A percentile compares a stretch with the other conserved stretches of the same genome.
Evolutionary conservation across 352 stramenopile species (phyloP).

Genomic region (Phytophthora podocarpi): DNA sequence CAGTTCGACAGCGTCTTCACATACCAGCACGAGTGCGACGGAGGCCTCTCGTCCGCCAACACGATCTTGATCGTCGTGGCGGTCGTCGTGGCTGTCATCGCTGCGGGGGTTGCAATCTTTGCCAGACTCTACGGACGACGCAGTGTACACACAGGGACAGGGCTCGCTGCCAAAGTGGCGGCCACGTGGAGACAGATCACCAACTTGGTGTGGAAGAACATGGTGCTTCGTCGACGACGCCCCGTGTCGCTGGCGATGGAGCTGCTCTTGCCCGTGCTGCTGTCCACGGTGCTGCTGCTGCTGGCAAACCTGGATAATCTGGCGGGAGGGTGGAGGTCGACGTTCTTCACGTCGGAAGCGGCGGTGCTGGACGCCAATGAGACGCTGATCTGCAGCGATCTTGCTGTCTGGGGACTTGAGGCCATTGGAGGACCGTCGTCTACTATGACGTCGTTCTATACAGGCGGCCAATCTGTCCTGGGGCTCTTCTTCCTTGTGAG

Average conservation of each 20-base stretch:
- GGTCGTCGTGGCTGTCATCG: not conserved
- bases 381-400: slow-evolving; percentile 46
- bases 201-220: slow-evolving; percentile 82
- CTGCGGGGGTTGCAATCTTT: slow-evolving; percentile 27
- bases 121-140: slow-evolving; percentile 12
- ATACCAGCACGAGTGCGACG: slow-evolving; percentile 49
- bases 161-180: slow-evolving; percentile 8
- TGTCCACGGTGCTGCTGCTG: slow-evolving; percentile 54
- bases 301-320: slow-evolving; percentile 65
- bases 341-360: slow-evolving; percentile 35
- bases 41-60: slow-evolving; percentile 39
- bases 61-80: slow-evolving; percentile 31
- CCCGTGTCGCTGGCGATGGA: slow-evolving; percentile 60
- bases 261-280: slow-evolving; percentile 59
- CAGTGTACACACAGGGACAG: not conserved
- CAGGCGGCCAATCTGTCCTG: slow-evolving; percentile 60
- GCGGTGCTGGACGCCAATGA: slow-evolving; percentile 12
- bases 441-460: slow-evolving; percentile 66
- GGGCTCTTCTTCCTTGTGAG: slow-evolving; percentile 65
- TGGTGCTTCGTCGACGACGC: slow-evolving; percentile 48
- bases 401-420: slow-evolving; percentile 27
- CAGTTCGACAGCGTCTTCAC: slow-evolving; percentile 52
- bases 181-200: slow-evolving; percentile 51
- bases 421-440: slow-evolving; percentile 43
- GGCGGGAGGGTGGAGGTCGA: slow-evolving; percentile 39